Evolutionary conservation across 1,284 basidiomycete species (phyloP).

Genomic region (Cutaneotrichosporon cyanovorans): DNA sequence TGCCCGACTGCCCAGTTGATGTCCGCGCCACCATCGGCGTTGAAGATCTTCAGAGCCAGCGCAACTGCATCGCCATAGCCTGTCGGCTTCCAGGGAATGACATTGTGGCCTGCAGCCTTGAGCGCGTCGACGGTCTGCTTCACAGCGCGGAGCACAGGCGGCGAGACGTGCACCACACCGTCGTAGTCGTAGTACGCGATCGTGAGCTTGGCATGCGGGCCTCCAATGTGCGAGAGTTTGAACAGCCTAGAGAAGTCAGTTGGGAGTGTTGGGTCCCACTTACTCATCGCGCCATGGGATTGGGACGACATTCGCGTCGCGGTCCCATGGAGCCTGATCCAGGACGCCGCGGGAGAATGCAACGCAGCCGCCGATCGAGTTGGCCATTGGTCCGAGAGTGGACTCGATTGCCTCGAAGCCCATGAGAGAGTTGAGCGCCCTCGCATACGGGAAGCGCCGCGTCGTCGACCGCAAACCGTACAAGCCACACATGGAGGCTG

Average conservation of each 20-base stretch:
- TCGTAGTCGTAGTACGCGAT: conserved; percentile 43
- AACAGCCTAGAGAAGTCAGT: too few relatives aligned
- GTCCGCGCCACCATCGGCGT: conserved; percentile 13
- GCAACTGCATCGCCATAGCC: background rate
- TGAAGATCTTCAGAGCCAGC: conserved; percentile 2
- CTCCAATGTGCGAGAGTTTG: too few relatives aligned
- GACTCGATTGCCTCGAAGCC: conserved; percentile 1
- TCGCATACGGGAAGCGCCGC: too few relatives aligned
- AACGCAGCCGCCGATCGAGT: conserved; percentile 12
- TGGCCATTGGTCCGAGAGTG: conserved; percentile 6
- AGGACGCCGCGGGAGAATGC: conserved; percentile 44
- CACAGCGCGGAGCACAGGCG: conserved; percentile 59
- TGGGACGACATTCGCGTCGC: conserved; percentile 55
- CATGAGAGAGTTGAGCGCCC: background rate
- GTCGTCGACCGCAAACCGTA: conserved; percentile 2
- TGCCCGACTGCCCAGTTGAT: background rate
- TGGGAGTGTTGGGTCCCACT: too few relatives aligned
- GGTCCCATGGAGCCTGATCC: conserved; percentile 56
- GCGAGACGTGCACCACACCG: conserved; percentile 56
- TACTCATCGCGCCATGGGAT: conserved; percentile 52
- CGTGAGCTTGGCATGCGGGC: too few relatives aligned
- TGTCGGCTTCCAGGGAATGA: conserved; percentile 39
- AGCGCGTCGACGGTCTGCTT: conserved; percentile 55
- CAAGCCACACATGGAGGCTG: conserved; percentile 8
- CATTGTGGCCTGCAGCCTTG: conserved; percentile 56